These are phyloP conservation scores for Geotrichum citri-aurantii DNA, from an alignment of 1,139 yeast genomes.

Conservation along the genomic window DNA sequence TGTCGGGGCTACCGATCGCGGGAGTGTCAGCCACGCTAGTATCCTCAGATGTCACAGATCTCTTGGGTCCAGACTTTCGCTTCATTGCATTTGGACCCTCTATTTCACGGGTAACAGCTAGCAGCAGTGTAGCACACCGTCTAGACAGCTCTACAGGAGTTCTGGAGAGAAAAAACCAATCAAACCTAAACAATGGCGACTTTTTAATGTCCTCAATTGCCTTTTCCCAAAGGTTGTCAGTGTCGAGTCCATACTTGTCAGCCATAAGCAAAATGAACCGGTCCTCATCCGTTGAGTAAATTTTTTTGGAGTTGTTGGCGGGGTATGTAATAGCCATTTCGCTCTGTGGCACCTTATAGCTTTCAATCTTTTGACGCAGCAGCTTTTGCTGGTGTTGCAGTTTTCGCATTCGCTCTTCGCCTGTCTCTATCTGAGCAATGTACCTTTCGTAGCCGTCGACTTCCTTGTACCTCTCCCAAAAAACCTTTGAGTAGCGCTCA, in stretches of 20 bases:
- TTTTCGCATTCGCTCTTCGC: slow-evolving; percentile 74
- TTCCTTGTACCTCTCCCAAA: slow-evolving; percentile 69
- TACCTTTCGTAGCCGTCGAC: slow-evolving; percentile 87
- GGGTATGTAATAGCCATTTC: slow-evolving; percentile 82
- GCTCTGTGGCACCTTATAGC: slow-evolving; percentile 63
- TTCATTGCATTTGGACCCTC: slow-evolving; percentile 29
- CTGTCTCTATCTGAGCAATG: slow-evolving; percentile 72
- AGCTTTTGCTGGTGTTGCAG: slow-evolving; percentile 60
- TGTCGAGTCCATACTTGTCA: slow-evolving; percentile 72
- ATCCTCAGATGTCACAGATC: slow-evolving; percentile 6
- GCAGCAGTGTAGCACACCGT: slow-evolving; percentile 70
- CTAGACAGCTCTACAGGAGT: slow-evolving; percentile 83
- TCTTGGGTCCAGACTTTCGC: slow-evolving; percentile 19
- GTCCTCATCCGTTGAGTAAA: slow-evolving; percentile 83
- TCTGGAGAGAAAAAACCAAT: slow-evolving; percentile 85
- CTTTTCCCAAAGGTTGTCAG: slow-evolving; percentile 68
- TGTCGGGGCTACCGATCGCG: slow-evolving; percentile 22
- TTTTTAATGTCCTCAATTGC: slow-evolving; percentile 70
- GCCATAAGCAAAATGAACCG: slow-evolving; percentile 69
- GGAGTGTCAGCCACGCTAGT: slow-evolving; percentile 19
- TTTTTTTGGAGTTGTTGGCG: slow-evolving; percentile 72
- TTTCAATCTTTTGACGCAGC: slow-evolving; percentile 57
- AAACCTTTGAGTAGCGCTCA: slow-evolving; percentile 58
- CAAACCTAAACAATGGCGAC: slow-evolving; percentile 75
- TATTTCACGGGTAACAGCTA: slow-evolving; percentile 32